Percentiles rank a stretch among this genome's conserved stretches.
Conservation (phyloP, 352 stramenopile genomes). For the Aphanomyces stellatus region DNA sequence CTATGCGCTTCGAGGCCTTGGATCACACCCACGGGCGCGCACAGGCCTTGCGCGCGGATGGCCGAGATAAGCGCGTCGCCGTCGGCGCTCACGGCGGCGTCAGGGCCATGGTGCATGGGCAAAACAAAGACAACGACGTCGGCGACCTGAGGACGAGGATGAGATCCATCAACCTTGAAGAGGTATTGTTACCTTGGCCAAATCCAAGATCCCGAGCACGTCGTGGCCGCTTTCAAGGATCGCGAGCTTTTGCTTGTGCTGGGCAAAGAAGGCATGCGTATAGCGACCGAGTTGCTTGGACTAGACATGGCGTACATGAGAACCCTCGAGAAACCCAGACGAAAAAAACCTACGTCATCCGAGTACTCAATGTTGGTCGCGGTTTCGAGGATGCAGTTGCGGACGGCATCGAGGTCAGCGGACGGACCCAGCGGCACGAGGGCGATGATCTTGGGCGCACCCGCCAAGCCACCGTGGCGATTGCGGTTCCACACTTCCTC, state of each 20-base stretch:
- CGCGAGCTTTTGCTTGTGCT: slow-evolving; percentile 85
- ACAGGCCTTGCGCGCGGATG: slow-evolving; percentile 89
- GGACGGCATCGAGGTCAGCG: slow-evolving; percentile 52
- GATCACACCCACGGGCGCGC: slow-evolving; percentile 76
- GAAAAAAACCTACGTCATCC: slow-evolving; percentile 30
- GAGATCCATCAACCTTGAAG: not conserved
- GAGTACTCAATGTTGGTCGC: slow-evolving; percentile 52
- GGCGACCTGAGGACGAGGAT: slow-evolving; percentile 32
- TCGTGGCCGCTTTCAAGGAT: slow-evolving; percentile 78
- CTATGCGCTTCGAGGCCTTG: slow-evolving; percentile 71
- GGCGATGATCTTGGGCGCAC: slow-evolving; percentile 77
- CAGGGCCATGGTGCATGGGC: slow-evolving; percentile 65
- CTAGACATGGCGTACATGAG: too few relatives aligned
- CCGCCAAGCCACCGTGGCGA: slow-evolving; percentile 69
- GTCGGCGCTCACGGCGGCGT: slow-evolving; percentile 75
- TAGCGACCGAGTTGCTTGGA: slow-evolving; percentile 60
- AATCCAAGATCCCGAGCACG: slow-evolving; percentile 74
- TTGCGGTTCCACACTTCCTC: slow-evolving; percentile 77
- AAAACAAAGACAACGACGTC: slow-evolving; percentile 77
- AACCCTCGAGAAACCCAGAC: too few relatives aligned
- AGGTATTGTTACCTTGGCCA: slow-evolving; percentile 35
- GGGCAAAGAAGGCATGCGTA: slow-evolving; percentile 32
- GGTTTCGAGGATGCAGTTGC: slow-evolving; percentile 55
- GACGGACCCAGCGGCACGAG: slow-evolving; percentile 68
- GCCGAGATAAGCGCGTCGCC: slow-evolving; percentile 87